Evolutionary conservation across 805 yeast species (phyloP).

Genomic region (Teunomyces tritomae): DNA sequence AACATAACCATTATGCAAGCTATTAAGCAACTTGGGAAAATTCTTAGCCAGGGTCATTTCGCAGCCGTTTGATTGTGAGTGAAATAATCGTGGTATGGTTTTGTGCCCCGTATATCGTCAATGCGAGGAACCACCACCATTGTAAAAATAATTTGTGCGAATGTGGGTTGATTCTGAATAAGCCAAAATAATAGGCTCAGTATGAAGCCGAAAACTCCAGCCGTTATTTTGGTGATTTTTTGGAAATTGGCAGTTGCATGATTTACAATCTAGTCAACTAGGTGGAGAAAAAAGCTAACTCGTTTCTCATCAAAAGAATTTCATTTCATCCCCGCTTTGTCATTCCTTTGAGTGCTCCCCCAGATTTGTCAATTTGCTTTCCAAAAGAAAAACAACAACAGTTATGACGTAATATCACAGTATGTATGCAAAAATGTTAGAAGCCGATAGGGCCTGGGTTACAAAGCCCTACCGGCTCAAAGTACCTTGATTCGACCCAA

Average conservation of each 20-base stretch:
- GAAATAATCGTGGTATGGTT: background rate
- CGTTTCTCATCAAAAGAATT: background rate
- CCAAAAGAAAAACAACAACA: background rate
- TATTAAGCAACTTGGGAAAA: background rate
- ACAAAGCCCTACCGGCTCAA: no score
- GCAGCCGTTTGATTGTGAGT: constrained; percentile 1
- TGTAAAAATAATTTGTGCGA: background rate
- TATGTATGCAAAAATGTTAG: background rate
- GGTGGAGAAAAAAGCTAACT: no score
- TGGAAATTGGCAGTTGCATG: no score
- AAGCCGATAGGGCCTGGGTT: no score
- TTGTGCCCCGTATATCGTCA: background rate
- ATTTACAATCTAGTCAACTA: no score
- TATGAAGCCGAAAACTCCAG: no score
- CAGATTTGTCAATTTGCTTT: background rate
- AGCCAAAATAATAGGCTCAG: no score
- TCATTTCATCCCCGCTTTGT: background rate
- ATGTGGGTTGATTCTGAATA: background rate
- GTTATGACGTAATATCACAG: background rate
- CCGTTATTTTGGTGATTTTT: no score
- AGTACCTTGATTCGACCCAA: background rate
- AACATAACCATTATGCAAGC: background rate
- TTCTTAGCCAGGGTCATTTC: background rate
- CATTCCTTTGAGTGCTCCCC: background rate
- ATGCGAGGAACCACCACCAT: background rate